A percentile compares a stretch with the other conserved stretches of the same genome.
These are phyloP conservation scores for Carex parvula DNA, from an alignment of 176 grass and related monocot species.

Conservation along the genomic window DNA sequence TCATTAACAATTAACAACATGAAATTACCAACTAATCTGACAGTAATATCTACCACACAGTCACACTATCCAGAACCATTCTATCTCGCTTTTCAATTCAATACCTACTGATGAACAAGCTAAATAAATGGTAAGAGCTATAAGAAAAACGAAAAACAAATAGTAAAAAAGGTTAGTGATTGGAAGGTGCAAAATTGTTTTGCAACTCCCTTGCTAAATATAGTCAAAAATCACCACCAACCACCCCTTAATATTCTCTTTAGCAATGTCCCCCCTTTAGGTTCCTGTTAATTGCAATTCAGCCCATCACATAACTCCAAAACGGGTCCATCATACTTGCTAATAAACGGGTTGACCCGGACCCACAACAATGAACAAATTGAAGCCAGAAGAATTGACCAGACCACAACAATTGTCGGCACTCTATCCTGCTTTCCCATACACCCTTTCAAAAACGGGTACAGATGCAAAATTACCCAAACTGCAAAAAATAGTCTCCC, in stretches of 20 bases:
- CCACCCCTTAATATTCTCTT: not conserved
- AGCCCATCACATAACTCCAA: conserved; percentile 40
- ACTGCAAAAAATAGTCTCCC: conserved; percentile 42
- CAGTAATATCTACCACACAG: not conserved
- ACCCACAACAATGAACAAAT: conserved; percentile 49
- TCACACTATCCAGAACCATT: not conserved
- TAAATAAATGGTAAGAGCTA: not conserved
- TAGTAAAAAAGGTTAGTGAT: conserved; percentile 18
- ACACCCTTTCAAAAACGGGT: conserved; percentile 50
- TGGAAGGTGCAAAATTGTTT: not conserved
- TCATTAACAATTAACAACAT: not conserved
- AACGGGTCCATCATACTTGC: conserved; percentile 44
- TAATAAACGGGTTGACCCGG: conserved; percentile 34
- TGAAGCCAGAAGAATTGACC: conserved; percentile 43
- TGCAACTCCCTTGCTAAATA: not conserved
- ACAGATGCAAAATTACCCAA: conserved; percentile 50
- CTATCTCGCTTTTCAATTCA: conserved; percentile 3
- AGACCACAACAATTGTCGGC: conserved; percentile 41
- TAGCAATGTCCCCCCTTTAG: not conserved
- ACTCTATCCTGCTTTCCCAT: conserved; percentile 51
- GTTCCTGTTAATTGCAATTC: conserved; percentile 32
- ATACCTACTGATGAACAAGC: conserved; percentile 24
- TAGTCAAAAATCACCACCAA: conserved; percentile 14
- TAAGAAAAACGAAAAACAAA: conserved; percentile 11
- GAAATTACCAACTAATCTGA: conserved; percentile 7